Percentiles rank a stretch among this genome's conserved stretches.
These are phyloP conservation scores for Pseudogymnoascus sp. DNA, from an alignment of 2,329 filamentous ascomycete genomes.

Conservation along the genomic window DNA sequence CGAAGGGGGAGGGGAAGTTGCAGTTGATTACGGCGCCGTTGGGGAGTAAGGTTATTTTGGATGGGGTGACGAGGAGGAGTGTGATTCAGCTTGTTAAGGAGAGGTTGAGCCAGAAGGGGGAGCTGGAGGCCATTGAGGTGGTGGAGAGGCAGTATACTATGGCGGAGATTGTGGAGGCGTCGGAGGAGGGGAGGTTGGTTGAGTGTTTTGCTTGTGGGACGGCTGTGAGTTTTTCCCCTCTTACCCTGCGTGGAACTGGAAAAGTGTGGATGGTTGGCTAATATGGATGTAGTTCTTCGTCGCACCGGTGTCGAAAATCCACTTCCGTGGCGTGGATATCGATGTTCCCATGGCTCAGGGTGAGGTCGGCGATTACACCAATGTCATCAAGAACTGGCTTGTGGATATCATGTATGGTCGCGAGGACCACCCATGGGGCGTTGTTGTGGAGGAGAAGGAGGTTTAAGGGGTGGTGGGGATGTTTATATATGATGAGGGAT, in stretches of 20 bases:
- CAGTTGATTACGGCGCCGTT: conserved; percentile 78
- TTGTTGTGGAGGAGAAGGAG: conserved; percentile 54
- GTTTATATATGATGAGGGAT: background rate
- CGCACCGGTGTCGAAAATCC: conserved; percentile 57
- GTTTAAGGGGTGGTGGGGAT: background rate
- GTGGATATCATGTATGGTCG: conserved; percentile 68
- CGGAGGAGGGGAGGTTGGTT: conserved; percentile 64
- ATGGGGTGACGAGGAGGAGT: conserved; percentile 78
- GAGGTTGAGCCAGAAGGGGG: conserved; percentile 40
- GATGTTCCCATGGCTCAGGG: conserved; percentile 50
- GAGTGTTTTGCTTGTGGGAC: conserved; percentile 85
- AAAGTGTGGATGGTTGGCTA: background rate
- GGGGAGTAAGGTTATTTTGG: conserved; percentile 73
- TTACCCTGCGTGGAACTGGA: no score
- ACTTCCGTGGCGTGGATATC: conserved; percentile 57
- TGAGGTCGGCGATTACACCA: conserved; percentile 46
- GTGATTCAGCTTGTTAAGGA: conserved; percentile 63
- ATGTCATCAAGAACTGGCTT: conserved; percentile 57
- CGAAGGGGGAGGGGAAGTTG: conserved; percentile 46
- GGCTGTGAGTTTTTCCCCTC: conserved; percentile 52
- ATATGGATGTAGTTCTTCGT: conserved; percentile 53
- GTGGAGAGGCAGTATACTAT: conserved; percentile 81
- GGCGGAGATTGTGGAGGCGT: conserved; percentile 62
- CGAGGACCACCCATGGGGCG: conserved; percentile 59
- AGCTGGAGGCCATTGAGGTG: conserved; percentile 50